Base-by-base conservation (phyloP, 306 rosid genomes). In the Malus sylvestris region DNA sequence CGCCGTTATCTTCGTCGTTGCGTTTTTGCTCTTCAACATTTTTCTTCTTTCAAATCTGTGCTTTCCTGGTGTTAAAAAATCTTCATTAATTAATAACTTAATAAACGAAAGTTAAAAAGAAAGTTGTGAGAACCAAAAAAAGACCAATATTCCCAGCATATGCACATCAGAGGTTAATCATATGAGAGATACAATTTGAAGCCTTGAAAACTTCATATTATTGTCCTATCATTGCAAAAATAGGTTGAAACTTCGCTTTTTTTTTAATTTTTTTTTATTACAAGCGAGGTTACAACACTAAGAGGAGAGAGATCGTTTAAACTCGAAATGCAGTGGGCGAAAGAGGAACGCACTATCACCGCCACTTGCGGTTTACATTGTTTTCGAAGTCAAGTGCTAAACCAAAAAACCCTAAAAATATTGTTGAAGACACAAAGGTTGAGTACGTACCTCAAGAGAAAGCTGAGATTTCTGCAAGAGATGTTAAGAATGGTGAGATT, bases 1-100 rank as follows among this genome's bases (percentile, higher is more conserved):
- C 66, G 96, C 98, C 44, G 51, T 89, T n/a, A 89, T 64, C 52
- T 71, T 76, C 11, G 30, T 59, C 71, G 55, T 76, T 71, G 51
- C 72, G 8, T 60, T 68, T 57, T 6, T 38, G 45, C 38, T 29
- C 33, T 73, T 75, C 76, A 65, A 42, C 85, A 72, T 76, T 57
- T 30, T 38, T 20, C 15, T 61, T 23, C 68, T 12, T 35, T 51
- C 55, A 51, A 51, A 51, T 2, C 2, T 51, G 55, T 51, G 55
- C 5, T 15, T 51, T 51, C 55, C 55, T 15, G 35, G 15, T 35
- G 76, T 38, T 51, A 53, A 16, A 58, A 61, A 27, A 8, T 16
- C 3, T 30, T 20, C 18, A 20, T 51, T 16, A 15, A 16, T 51
- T 51, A 15, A 51, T 51, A 51, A 18, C 20, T 61, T 61, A 61